Evolutionary conservation across 805 yeast genomes (phyloP), one percentile per base, ranked within the genome.

Genomic region (Yamadazyma philogaea): DNA sequence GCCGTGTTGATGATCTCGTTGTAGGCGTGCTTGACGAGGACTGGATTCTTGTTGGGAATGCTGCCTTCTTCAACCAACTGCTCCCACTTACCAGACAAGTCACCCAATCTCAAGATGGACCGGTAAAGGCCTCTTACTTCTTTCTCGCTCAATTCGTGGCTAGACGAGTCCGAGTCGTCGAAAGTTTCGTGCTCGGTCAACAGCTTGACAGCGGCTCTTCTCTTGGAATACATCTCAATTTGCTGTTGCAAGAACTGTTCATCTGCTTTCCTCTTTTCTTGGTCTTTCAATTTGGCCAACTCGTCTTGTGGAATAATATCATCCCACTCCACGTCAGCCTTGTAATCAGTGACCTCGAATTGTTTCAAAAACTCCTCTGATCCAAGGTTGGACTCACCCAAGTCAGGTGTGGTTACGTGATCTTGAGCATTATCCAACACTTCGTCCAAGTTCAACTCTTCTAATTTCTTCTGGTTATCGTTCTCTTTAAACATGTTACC

Each of bases 291-390:
- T 60, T 85, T 87, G 46, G 81, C 76, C 49, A 95, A 72, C 62
- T 93, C 99, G 34, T 87, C 96, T 50, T 87, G 90, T 0, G 99
- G 99, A 55, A 93, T 93, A 53, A 93, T 93, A 63, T 93, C 99
- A 68, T 93, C 98, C 99, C 99, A 93, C 50, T 89, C 95, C 47
- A 91, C 89, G 62, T 91, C 96, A 0, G 99, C 98, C 68, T 93
- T 93, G 63, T 90, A 95, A 61, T 93, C 99, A 0, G 99, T 93
- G 40, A 93, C 99, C 65, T 93, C 99, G 61, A 93, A 93, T 66
- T 93, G 99, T 57, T 81, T 88, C 66, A 93, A 75, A 59, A 93
- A 93, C 66, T 93, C 99, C 63, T 93, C 99, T 44, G 98, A 96
- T 46, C 99, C 99, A 42, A 93, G 73, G 56, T 93, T 95, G n/a